Evolutionary conservation across 129 eudicot genomes (phyloP).

Genomic region (Pittosporum tobira): DNA sequence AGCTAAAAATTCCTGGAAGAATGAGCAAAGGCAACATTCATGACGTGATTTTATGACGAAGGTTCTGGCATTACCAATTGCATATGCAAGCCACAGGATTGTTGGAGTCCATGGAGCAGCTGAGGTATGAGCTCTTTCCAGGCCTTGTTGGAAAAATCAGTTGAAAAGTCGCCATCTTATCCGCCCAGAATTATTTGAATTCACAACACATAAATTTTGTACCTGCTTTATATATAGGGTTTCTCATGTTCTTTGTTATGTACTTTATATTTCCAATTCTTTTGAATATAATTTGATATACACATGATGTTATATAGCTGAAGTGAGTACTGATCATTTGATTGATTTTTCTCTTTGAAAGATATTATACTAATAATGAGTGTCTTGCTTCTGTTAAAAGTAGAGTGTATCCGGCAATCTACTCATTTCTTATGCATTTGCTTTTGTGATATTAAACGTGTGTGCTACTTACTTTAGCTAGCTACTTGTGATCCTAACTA

Average conservation of each 20-base stretch:
- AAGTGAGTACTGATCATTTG: constrained; percentile 12
- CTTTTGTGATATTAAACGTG: no score
- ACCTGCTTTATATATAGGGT: constrained; percentile 23
- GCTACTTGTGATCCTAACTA: no score
- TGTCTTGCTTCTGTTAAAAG: background rate
- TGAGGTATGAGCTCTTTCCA: constrained; percentile 11
- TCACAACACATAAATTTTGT: constrained; percentile 18
- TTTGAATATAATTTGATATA: constrained; percentile 20
- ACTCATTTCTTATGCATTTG: no score
- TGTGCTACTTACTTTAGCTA: no score
- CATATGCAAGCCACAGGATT: background rate
- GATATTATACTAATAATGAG: background rate
- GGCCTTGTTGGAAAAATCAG: constrained; percentile 1
- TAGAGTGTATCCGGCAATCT: background rate
- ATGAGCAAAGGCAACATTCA: constrained; percentile 62
- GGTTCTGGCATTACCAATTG: background rate
- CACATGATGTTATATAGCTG: background rate
- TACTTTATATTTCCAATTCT: constrained; percentile 25
- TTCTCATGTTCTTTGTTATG: constrained; percentile 1
- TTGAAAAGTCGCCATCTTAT: constrained; percentile 5
- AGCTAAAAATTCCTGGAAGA: constrained; percentile 82
- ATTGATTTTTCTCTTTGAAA: constrained; percentile 7
- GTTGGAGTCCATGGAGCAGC: constrained; percentile 6
- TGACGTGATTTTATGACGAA: constrained; percentile 14
- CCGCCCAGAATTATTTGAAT: constrained; percentile 10